A percentile compares a stretch with the other conserved stretches of the same genome.
These are phyloP conservation scores for Populus nigra DNA, from an alignment of 345 rosid species.

Conservation along the genomic window DNA sequence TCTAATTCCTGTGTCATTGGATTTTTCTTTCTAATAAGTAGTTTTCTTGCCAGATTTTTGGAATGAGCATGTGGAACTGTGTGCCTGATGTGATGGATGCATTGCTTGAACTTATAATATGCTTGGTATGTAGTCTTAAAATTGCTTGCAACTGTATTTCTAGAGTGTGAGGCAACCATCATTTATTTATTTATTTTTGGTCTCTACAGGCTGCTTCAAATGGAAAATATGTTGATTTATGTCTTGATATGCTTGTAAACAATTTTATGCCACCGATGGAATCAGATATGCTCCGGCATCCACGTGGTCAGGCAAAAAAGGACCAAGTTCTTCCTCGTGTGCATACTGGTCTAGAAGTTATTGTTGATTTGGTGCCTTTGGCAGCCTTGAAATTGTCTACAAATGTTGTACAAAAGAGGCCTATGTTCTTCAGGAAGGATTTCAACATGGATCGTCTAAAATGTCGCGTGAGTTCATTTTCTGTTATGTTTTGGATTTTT, in stretches of 20 bases:
- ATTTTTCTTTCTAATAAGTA: conserved; percentile 10
- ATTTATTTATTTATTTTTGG: background rate
- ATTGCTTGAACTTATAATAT: conserved; percentile 52
- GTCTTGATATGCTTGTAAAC: conserved; percentile 62
- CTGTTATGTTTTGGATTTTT: background rate
- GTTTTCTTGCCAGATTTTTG: conserved; percentile 49
- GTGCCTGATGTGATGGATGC: conserved; percentile 69
- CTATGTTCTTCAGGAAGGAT: conserved; percentile 44
- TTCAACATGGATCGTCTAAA: conserved; percentile 7
- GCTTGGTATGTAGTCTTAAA: conserved; percentile 49
- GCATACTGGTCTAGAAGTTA: conserved; percentile 60
- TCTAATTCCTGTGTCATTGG: background rate
- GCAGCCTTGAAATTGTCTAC: conserved; percentile 57
- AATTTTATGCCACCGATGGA: conserved; percentile 64
- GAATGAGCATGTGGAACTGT: conserved; percentile 74
- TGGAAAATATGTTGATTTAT: conserved; percentile 62
- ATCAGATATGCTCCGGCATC: conserved; percentile 37
- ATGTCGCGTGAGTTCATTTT: conserved; percentile 38
- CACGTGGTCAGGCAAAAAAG: conserved; percentile 46
- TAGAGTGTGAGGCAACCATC: background rate
- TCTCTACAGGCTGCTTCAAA: conserved; percentile 62
- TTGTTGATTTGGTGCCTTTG: conserved; percentile 66
- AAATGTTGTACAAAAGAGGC: conserved; percentile 57
- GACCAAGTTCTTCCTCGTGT: conserved; percentile 65
- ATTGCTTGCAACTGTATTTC: background rate